Evolutionary conservation across 2,329 filamentous ascomycete species (phyloP).

Genomic region (Phaeophleospora eucalypticola): DNA sequence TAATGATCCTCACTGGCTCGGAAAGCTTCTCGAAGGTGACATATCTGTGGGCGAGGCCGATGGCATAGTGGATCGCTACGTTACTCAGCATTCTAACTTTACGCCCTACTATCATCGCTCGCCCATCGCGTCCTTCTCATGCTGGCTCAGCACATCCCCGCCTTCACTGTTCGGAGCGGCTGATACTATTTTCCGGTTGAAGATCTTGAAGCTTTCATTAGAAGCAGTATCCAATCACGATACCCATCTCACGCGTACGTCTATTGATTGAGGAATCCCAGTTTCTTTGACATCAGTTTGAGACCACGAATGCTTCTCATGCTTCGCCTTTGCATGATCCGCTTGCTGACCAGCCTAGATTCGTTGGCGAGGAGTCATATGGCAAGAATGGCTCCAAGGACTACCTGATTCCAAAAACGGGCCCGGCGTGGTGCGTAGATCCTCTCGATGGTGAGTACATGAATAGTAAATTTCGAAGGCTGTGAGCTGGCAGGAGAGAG

Average conservation of each 20-base stretch:
- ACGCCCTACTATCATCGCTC: background rate
- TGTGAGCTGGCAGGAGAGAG: too few relatives aligned
- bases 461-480: too few relatives aligned
- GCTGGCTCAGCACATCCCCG: background rate
- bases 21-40: slow-evolving; percentile 1
- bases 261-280: background rate
- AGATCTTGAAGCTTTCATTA: slow-evolving; percentile 70
- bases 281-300: too few relatives aligned
- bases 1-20: background rate
- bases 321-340: too few relatives aligned
- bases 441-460: slow-evolving; percentile 65
- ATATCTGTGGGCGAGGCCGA: background rate
- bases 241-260: slow-evolving; percentile 65
- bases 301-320: too few relatives aligned
- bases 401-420: slow-evolving; percentile 58
- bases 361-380: slow-evolving; percentile 74
- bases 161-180: background rate
- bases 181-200: slow-evolving; percentile 5
- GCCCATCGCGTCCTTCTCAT: background rate
- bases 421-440: slow-evolving; percentile 71
- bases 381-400: slow-evolving; percentile 62
- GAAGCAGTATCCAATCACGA: slow-evolving; percentile 40
- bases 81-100: background rate
- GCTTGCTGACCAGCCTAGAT: slow-evolving; percentile 44
- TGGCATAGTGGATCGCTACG: background rate